phyloP scores from a whole-genome alignment of 176 grass and related monocot genomes.

The Pontederia crassipes region DNA sequence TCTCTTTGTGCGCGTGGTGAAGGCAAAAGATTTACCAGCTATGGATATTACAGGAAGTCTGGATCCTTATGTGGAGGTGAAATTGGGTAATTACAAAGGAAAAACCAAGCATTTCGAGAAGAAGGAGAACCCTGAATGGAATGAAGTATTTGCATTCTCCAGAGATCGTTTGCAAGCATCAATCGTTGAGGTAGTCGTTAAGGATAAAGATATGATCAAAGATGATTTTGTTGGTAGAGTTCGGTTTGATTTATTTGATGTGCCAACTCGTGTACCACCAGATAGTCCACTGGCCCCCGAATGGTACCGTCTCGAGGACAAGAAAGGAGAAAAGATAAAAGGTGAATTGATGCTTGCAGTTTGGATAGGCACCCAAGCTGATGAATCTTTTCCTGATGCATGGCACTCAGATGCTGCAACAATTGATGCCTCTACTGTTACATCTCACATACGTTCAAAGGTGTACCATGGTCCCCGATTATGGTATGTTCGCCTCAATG shows the following conservation, averaged over 20 bases:
- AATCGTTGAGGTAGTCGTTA: slow-evolving; percentile 26
- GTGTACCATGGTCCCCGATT: slow-evolving; percentile 57
- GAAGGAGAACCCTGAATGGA: slow-evolving; percentile 47
- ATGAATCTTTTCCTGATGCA: slow-evolving; percentile 51
- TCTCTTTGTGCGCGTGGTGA: slow-evolving; percentile 35
- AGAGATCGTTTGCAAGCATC: slow-evolving; percentile 31
- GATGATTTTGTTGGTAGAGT: slow-evolving; percentile 37
- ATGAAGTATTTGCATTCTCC: slow-evolving; percentile 64
- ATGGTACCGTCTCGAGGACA: slow-evolving; percentile 46
- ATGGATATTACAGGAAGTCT: slow-evolving; percentile 18
- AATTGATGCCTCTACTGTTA: slow-evolving; percentile 4
- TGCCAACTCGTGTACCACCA: neutral
- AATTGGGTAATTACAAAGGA: slow-evolving; percentile 31
- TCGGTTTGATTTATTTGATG: slow-evolving; percentile 8
- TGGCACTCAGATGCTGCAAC: slow-evolving; percentile 40
- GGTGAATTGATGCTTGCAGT: slow-evolving; percentile 62
- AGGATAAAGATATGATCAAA: slow-evolving; percentile 34
- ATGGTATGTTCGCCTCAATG: slow-evolving; percentile 55
- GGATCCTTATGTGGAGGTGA: slow-evolving; percentile 38
- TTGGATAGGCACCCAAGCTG: slow-evolving; percentile 65
- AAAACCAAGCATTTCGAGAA: slow-evolving; percentile 44
- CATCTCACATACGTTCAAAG: slow-evolving; percentile 31
- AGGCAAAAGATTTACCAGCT: slow-evolving; percentile 27
- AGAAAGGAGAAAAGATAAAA: slow-evolving; percentile 1
- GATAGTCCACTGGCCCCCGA: slow-evolving; percentile 37